phyloP scores from a whole-genome alignment of 176 grass and related monocot species.

The Phragmites australis region DNA sequence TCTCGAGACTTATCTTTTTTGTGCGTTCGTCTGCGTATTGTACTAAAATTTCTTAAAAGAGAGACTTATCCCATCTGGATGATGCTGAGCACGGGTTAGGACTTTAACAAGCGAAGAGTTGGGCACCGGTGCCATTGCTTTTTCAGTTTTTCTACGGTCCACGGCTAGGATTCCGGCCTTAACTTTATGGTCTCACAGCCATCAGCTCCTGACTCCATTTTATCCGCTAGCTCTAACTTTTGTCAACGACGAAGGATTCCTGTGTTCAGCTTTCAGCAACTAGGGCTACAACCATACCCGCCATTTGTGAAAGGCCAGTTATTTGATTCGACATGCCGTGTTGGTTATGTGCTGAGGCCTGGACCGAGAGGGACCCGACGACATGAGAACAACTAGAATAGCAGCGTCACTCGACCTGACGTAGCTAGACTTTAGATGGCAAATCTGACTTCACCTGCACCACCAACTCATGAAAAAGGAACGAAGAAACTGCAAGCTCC shows the following conservation, averaged over 20 bases:
- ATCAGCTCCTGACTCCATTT: not conserved
- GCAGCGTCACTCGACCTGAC: no score
- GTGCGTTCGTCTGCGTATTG: no score
- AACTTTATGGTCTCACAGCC: not conserved
- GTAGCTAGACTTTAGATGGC: not conserved
- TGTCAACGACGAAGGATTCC: not conserved
- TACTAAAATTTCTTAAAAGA: no score
- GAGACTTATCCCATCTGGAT: not conserved
- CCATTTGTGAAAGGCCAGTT: not conserved
- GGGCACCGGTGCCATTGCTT: not conserved
- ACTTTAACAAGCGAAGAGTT: not conserved
- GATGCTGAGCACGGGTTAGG: not conserved
- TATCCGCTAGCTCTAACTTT: constrained; percentile 8
- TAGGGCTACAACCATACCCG: not conserved
- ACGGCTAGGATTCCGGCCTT: not conserved
- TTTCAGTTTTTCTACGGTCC: not conserved
- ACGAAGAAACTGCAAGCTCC: not conserved
- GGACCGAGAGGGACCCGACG: not conserved
- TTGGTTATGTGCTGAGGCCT: not conserved
- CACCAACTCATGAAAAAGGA: not conserved
- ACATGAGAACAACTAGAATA: not conserved
- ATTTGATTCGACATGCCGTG: not conserved
- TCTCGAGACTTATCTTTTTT: no score
- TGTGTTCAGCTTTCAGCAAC: not conserved
- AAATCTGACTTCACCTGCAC: constrained; percentile 9